Evolutionary conservation across 2,329 filamentous ascomycete species (phyloP).

Genomic region (Fusarium falciforme): DNA sequence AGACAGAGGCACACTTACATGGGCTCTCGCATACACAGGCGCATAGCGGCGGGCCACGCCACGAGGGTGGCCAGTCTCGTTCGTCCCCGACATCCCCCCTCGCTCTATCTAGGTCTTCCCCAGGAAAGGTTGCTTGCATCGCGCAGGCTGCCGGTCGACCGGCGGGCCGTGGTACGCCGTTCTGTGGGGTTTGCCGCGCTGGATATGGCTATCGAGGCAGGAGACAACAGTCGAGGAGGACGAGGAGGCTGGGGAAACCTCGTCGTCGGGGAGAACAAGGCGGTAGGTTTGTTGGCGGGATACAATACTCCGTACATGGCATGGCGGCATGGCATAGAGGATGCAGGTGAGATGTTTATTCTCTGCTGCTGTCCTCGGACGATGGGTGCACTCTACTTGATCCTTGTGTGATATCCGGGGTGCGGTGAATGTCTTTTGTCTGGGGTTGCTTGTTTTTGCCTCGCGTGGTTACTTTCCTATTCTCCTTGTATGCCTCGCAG

Average conservation of each 20-base stretch:
- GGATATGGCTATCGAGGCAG: neutral
- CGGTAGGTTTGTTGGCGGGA: neutral
- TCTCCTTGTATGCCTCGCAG: neutral
- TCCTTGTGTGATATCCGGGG: neutral
- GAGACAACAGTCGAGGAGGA: neutral
- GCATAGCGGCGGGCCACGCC: neutral
- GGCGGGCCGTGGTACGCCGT: constrained; percentile 9
- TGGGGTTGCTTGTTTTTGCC: constrained; percentile 2
- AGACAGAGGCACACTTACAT: neutral
- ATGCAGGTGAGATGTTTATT: neutral
- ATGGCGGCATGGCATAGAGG: neutral
- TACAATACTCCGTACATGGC: neutral
- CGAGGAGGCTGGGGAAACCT: neutral
- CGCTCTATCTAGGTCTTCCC: neutral
- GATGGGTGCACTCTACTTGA: neutral
- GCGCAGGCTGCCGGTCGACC: constrained; percentile 17
- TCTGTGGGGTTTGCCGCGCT: constrained; percentile 16
- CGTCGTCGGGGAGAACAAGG: neutral
- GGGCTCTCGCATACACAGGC: constrained; percentile 9
- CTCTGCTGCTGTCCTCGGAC: neutral
- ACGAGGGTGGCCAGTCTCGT: neutral
- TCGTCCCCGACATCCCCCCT: neutral
- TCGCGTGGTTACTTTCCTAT: constrained; percentile 1
- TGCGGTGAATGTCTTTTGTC: neutral
- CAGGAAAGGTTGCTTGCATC: constrained; percentile 12